Conservation (phyloP, 225 moss, liverwort and hornwort genomes). For the Ulota crispa region DNA sequence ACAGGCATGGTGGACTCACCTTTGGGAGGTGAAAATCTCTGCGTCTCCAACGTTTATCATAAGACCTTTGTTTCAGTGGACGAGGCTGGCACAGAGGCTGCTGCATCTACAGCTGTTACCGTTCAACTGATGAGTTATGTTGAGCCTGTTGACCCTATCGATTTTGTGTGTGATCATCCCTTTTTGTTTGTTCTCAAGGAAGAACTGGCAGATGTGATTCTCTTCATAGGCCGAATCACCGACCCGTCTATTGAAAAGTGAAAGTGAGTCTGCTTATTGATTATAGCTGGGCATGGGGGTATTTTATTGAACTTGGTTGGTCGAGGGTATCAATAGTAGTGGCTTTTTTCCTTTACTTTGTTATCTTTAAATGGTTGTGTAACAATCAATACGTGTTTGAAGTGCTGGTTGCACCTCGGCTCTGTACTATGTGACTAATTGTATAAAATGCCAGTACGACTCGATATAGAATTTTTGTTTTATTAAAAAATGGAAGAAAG, state of each 20-base stretch:
- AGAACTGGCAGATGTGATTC: conserved; percentile 62
- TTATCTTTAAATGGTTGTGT: too few relatives aligned
- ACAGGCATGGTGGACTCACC: conserved; percentile 57
- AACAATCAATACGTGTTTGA: too few relatives aligned
- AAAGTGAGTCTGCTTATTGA: not conserved
- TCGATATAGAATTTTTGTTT: too few relatives aligned
- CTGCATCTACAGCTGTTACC: conserved; percentile 49
- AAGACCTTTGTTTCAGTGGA: conserved; percentile 80
- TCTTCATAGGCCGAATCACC: conserved; percentile 73
- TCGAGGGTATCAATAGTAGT: not conserved
- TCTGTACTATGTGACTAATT: too few relatives aligned
- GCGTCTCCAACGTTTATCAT: conserved; percentile 70
- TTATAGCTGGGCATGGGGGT: too few relatives aligned
- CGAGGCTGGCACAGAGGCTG: conserved; percentile 77
- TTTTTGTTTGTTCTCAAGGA: conserved; percentile 82
- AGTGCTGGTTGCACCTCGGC: not conserved
- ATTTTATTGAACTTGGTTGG: not conserved
- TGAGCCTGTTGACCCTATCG: conserved; percentile 34
- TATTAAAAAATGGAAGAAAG: too few relatives aligned
- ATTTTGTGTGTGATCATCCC: conserved; percentile 91
- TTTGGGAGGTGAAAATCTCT: conserved; percentile 23
- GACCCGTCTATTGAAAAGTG: conserved; percentile 44
- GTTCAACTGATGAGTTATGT: not conserved
- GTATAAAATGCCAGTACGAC: too few relatives aligned
- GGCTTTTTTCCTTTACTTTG: not conserved